Evolutionary conservation across 495 filamentous ascomycete genomes (phyloP), one percentile per base, ranked within the genome.

Genomic region (Penicillium silybi): DNA sequence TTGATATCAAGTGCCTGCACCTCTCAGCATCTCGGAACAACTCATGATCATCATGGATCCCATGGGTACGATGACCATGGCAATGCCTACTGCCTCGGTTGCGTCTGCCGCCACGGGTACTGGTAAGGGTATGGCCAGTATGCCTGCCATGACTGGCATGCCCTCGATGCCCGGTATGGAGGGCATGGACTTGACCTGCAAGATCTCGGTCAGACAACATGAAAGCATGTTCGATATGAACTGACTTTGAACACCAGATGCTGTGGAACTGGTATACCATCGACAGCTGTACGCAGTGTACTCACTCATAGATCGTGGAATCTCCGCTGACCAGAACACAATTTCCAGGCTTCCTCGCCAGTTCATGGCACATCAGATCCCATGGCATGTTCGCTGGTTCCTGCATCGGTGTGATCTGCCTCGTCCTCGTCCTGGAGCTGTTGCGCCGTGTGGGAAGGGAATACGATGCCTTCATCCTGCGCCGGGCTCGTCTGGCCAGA

Each of bases 231-330:
- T 13, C 19, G 4, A 15, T 6, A 29, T 13, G 23, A 50, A 40
- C 54, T 54, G 45, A 61, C 34, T 4, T 18, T 6, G n/a, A 3
- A 17, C 41, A 5, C 9, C 25, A 82, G 82, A 91, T 89, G 86
- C 66, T 88, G 2, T 89, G 85, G 86, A 89, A 91, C 59, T 89
- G 86, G 86, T 69, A 85, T 52, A 86, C 82, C 0, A 68, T 88
- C 29, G 80, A 87, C 64, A 60, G 83, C 1, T 91, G 85, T 78
- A 66, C 7, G 66, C 15, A 20, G 10, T 16, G 34, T 22, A 16
- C 15, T 27, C 35, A 49, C 42, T 32, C 20, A 15, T 11, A 19
- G 11, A 37, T 2, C 16, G 19, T 10, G 2, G 39, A 6, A 32
- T 19, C 5, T 8, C 18, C 6, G 10, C 38, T 49, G 23, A 40